phyloP scores from a whole-genome alignment of 495 filamentous ascomycete genomes.

The Tricharina praecox region DNA sequence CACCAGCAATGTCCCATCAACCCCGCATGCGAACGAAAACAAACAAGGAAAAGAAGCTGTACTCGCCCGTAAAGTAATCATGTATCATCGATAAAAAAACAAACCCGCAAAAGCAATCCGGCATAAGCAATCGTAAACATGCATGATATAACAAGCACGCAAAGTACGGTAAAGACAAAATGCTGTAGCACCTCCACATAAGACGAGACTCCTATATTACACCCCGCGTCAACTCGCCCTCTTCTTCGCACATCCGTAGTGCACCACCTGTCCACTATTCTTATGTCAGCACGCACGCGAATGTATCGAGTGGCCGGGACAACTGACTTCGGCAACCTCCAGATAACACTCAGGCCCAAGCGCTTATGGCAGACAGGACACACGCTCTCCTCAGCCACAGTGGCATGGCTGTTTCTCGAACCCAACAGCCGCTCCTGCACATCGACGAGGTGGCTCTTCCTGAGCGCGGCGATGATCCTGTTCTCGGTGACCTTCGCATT shows the following conservation, averaged over 20 bases:
- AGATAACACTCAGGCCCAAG: constrained; percentile 74
- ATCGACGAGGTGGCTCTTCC: constrained; percentile 54
- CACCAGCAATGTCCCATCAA: too few species aligned
- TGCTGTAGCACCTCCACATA: neutral
- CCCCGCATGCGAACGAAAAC: too few species aligned
- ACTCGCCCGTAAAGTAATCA: too few species aligned
- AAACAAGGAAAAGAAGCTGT: too few species aligned
- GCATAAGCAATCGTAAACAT: too few species aligned
- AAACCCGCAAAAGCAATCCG: too few species aligned
- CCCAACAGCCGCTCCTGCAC: constrained; percentile 51
- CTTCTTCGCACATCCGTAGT: constrained; percentile 51
- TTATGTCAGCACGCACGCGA: constrained; percentile 3
- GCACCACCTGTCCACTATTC: constrained; percentile 40
- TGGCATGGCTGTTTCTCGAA: constrained; percentile 52
- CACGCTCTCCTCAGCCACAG: constrained; percentile 68
- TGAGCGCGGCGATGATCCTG: constrained; percentile 53
- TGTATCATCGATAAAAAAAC: too few species aligned
- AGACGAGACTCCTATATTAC: too few species aligned
- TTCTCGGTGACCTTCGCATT: constrained; percentile 64
- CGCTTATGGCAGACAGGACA: constrained; percentile 87
- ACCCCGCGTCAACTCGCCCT: constrained; percentile 2
- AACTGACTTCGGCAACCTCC: constrained; percentile 50
- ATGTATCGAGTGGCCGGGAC: constrained; percentile 29
- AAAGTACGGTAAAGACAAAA: too few species aligned
- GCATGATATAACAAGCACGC: neutral